Conservation (phyloP, 2,329 filamentous ascomycete genomes). For the Madurella fahalii region DNA sequence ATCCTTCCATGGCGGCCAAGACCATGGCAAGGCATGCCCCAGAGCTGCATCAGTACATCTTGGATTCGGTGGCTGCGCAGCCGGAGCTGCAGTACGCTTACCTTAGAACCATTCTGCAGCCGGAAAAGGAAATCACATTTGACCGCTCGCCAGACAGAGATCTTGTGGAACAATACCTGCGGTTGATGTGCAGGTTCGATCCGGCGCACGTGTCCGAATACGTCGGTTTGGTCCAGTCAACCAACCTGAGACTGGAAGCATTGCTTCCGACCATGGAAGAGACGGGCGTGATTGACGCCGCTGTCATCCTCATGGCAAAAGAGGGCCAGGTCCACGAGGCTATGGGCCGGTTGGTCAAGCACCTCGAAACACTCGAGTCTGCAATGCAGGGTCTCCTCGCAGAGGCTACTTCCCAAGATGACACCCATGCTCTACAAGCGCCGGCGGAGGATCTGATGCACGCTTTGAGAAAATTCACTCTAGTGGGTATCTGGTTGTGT, state of each 20-base stretch:
- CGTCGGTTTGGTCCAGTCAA: conserved; percentile 68
- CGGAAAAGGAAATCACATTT: conserved; percentile 29
- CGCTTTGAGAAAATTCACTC: conserved; percentile 80
- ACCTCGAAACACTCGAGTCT: conserved; percentile 74
- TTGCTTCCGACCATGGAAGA: conserved; percentile 85
- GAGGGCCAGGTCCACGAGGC: conserved; percentile 80
- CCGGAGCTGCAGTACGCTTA: conserved; percentile 70
- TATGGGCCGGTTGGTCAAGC: conserved; percentile 78
- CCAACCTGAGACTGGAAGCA: conserved; percentile 72
- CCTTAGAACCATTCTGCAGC: conserved; percentile 71
- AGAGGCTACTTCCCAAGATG: conserved; percentile 53
- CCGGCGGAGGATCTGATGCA: conserved; percentile 70
- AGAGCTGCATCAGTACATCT: conserved; percentile 61
- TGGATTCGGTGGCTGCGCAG: conserved; percentile 58
- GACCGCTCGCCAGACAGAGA: conserved; percentile 43
- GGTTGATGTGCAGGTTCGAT: conserved; percentile 85
- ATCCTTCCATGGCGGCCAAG: conserved; percentile 61
- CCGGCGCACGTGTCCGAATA: conserved; percentile 81
- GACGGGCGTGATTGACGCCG: conserved; percentile 86
- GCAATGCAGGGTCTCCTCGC: conserved; percentile 70
- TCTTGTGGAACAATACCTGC: conserved; percentile 80
- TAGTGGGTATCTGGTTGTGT: conserved; percentile 94
- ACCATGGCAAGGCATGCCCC: conserved; percentile 59
- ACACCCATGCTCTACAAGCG: conserved; percentile 54
- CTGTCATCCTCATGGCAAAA: conserved; percentile 82